Evolutionary conservation across 2,329 filamentous ascomycete species (phyloP), one percentile per base, ranked within the genome.

Genomic region (Botrytis hyacinthi): DNA sequence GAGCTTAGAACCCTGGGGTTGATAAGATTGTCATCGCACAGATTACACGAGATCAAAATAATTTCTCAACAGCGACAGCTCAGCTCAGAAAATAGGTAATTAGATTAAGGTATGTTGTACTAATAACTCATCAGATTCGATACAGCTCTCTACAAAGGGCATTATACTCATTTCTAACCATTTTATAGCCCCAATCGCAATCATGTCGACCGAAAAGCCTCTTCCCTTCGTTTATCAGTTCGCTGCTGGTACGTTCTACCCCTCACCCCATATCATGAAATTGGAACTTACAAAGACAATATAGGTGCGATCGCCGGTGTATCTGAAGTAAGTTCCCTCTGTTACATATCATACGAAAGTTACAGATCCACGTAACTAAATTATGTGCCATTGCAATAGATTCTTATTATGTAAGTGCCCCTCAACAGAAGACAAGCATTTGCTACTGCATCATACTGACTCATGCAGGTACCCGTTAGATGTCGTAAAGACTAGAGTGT

Each of bases 401-500:
- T 97, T 85, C 85, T 96, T 84, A 88, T 96, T 74, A 97, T 97
- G 93, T 95, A 86, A 81, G 88, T 83, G 37, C 63, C 71, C 74
- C 74, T 74, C 72, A 73, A 72, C 14, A 4, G 16, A n/a, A 40
- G n/a, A 40, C 60, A 57, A 66, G 46, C 46, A 66, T 66, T 35
- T 44, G 26, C 70, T 66, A 74, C 62, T 54, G 37, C 63, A 35
- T 46, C 46, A 59, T 68, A 73, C 70, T 72, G 61, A 72, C 35
- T 79, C 44, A 79, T 81, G 78, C 82, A 98, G 95, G 96, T 99
- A 99, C 87, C 96, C 96, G 78, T 88, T 99, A 83, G 96, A 99
- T 83, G 96, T 99, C 74, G 94, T 98, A 84, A 98, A 98, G 89
- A 98, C 96, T 77, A 89, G 95, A 91, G 92, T 97, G 93, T 96